These are phyloP conservation scores for Tritrichomonas foetus DNA, from an alignment of 208 protist species.

Conservation along the genomic window DNA sequence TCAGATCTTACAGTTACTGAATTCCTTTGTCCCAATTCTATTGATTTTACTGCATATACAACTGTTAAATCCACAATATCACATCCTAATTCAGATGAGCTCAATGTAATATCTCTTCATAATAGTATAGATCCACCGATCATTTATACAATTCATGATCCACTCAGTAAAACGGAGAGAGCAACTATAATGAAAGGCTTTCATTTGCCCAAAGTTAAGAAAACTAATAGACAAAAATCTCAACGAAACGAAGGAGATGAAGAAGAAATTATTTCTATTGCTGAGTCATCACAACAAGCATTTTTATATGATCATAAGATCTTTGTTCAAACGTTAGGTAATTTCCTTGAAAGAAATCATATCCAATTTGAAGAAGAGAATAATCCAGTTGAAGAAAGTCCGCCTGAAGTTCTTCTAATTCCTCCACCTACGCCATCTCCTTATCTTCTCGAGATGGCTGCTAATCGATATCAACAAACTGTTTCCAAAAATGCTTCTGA, in stretches of 20 bases:
- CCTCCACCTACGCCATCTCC: background rate
- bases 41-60: too few relatives aligned
- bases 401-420: background rate
- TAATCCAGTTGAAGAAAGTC: background rate
- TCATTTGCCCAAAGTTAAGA: background rate
- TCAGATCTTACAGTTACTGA: conserved; percentile 1
- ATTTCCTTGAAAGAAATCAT: background rate
- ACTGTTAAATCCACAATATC: too few relatives aligned
- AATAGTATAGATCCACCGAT: too few relatives aligned
- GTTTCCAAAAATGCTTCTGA: too few relatives aligned
- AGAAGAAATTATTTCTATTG: too few relatives aligned
- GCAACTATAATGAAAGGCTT: background rate
- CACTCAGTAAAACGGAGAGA: background rate
- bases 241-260: background rate
- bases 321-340: background rate
- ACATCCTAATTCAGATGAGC: too few relatives aligned
- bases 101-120: too few relatives aligned
- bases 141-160: background rate
- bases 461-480: background rate
- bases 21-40: too few relatives aligned
- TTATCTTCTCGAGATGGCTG: background rate
- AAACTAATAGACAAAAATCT: background rate
- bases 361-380: background rate
- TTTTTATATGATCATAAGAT: background rate
- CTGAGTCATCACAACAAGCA: too few relatives aligned